Conservation (phyloP, 495 filamentous ascomycete genomes). For the Thermothielavioides terrestris region DNA sequence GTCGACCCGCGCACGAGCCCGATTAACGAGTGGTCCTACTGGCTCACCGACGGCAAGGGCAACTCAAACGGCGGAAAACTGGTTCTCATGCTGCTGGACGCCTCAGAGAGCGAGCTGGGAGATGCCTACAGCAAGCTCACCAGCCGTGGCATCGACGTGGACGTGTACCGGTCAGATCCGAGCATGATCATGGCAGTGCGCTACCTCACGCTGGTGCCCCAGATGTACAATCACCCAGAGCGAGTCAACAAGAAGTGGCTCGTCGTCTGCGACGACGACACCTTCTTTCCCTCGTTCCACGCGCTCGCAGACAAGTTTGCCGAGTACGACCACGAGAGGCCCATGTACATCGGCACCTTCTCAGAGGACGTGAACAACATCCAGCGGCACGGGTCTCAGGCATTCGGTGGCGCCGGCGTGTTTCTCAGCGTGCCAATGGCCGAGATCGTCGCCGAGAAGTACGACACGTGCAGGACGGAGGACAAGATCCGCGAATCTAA, state of each 20-base stretch:
- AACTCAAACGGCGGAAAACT: constrained; percentile 43
- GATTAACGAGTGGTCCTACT: constrained; percentile 41
- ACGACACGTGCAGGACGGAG: constrained; percentile 44
- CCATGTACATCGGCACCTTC: constrained; percentile 58
- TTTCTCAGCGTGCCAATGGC: constrained; percentile 59
- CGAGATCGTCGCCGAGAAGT: constrained; percentile 49
- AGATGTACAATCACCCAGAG: constrained; percentile 42
- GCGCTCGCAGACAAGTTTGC: constrained; percentile 44
- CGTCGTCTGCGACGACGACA: constrained; percentile 65
- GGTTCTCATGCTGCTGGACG: constrained; percentile 36
- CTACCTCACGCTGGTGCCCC: constrained; percentile 47
- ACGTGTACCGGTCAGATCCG: constrained; percentile 52
- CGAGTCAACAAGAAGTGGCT: constrained; percentile 53
- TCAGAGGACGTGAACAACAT: constrained; percentile 64
- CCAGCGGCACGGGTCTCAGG: constrained; percentile 57
- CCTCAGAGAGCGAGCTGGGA: constrained; percentile 34
- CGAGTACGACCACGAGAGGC: constrained; percentile 45
- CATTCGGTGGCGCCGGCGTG: constrained; percentile 65
- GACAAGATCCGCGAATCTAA: constrained; percentile 43
- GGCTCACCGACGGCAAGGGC: constrained; percentile 42
- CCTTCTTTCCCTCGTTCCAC: constrained; percentile 61
- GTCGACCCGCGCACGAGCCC: constrained; percentile 34
- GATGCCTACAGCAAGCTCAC: constrained; percentile 31
- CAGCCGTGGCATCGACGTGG: constrained; percentile 53
- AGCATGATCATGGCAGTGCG: constrained; percentile 52